A percentile compares a stretch with the other conserved stretches of the same genome.
Conservation (phyloP, 495 filamentous ascomycete species). For the Chaetomium tenue region DNA sequence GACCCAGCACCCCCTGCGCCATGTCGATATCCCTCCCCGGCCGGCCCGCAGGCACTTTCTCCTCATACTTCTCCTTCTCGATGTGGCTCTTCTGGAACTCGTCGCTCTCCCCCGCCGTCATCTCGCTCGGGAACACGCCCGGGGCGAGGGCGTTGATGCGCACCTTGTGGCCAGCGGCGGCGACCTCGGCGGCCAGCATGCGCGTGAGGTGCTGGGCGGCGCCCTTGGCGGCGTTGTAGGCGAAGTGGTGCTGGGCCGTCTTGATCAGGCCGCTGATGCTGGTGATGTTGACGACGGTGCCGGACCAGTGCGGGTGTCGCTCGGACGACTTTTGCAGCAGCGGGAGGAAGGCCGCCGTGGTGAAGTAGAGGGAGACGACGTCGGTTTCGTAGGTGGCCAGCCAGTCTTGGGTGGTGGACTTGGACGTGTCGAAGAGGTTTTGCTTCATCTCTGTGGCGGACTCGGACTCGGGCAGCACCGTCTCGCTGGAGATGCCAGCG, state of each 20-base stretch:
- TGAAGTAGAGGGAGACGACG: slow-evolving; percentile 66
- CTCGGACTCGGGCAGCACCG: slow-evolving; percentile 59
- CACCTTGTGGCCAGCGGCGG: slow-evolving; percentile 50
- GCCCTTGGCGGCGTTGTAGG: slow-evolving; percentile 72
- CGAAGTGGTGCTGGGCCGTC: slow-evolving; percentile 69
- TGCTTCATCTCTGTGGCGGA: slow-evolving; percentile 51
- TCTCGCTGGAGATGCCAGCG: slow-evolving; percentile 62
- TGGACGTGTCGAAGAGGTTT: slow-evolving; percentile 44
- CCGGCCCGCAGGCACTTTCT: slow-evolving; percentile 57
- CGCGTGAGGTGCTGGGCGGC: slow-evolving; percentile 70
- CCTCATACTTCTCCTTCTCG: slow-evolving; percentile 58
- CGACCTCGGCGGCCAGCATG: slow-evolving; percentile 44
- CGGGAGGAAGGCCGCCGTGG: slow-evolving; percentile 46
- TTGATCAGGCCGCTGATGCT: slow-evolving; percentile 58
- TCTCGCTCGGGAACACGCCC: slow-evolving; percentile 71
- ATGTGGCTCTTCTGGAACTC: slow-evolving; percentile 64
- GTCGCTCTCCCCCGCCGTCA: slow-evolving; percentile 59
- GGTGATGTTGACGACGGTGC: slow-evolving; percentile 60
- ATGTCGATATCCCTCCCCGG: slow-evolving; percentile 74
- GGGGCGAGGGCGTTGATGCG: slow-evolving; percentile 71
- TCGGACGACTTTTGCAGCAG: slow-evolving; percentile 47
- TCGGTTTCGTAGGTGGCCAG: slow-evolving; percentile 70
- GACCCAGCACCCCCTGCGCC: slow-evolving; percentile 63
- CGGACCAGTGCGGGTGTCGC: slow-evolving; percentile 50
- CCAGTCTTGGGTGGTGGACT: slow-evolving; percentile 62